These are phyloP conservation scores for Aspergillus fumigatiaffinis DNA, from an alignment of 2,329 filamentous ascomycete species.

Conservation along the genomic window DNA sequence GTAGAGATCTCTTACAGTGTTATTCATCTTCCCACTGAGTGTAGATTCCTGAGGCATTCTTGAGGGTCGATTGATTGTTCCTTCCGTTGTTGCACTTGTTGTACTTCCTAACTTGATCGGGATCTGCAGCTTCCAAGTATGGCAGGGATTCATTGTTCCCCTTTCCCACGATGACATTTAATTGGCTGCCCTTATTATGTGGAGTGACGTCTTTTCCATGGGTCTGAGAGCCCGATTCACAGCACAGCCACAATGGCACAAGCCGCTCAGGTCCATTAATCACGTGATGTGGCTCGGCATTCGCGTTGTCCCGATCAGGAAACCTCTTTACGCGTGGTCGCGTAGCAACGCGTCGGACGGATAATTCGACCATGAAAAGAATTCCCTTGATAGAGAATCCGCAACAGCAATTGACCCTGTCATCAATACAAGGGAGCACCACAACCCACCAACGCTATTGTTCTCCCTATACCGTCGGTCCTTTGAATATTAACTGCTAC, in stretches of 20 bases:
- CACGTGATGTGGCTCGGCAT: conserved; percentile 10
- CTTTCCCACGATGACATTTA: neutral
- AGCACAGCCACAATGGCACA: neutral
- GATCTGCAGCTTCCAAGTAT: neutral
- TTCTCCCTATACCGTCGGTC: conserved; percentile 6
- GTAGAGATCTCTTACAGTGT: neutral
- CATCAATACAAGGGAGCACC: conserved; percentile 16
- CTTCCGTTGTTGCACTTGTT: neutral
- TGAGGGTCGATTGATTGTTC: neutral
- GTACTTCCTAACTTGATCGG: neutral
- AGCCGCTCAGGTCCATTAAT: neutral
- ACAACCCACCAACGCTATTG: conserved; percentile 7
- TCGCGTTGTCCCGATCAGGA: conserved; percentile 21
- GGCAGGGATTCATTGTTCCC: neutral
- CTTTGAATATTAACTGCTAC: neutral
- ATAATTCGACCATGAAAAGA: conserved; percentile 8
- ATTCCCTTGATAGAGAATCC: conserved; percentile 4
- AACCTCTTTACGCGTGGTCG: conserved; percentile 34
- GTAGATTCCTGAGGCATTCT: neutral
- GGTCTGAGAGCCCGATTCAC: neutral
- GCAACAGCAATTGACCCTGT: conserved; percentile 20
- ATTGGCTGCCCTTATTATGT: neutral
- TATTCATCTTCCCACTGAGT: no score
- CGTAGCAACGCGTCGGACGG: conserved; percentile 23
- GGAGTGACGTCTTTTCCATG: neutral